Evolutionary conservation across 2,329 filamentous ascomycete species (phyloP).

Genomic region (Diaporthe citriasiana): DNA sequence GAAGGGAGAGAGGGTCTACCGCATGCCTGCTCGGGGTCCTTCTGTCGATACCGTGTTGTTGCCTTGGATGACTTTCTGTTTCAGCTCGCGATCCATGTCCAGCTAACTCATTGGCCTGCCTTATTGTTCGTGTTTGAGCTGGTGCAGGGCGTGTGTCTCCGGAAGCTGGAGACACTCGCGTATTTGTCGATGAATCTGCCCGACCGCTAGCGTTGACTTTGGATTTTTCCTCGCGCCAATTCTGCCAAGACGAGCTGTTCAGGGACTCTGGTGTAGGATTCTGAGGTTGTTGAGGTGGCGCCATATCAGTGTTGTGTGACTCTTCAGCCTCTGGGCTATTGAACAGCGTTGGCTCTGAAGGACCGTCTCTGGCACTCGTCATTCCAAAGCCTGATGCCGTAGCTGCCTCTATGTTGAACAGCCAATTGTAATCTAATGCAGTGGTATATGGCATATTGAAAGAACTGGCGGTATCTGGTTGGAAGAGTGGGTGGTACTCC

Average conservation of each 20-base stretch:
- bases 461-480: constrained; percentile 72
- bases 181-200: neutral
- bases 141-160: neutral
- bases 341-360: neutral
- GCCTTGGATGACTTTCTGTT: neutral
- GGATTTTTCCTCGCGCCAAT: neutral
- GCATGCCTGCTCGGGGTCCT: neutral
- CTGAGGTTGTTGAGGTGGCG: constrained; percentile 22
- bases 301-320: neutral
- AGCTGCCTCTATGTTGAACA: constrained; percentile 62
- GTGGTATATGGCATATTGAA: constrained; percentile 77
- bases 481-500: constrained; percentile 68
- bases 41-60: neutral
- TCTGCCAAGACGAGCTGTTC: neutral
- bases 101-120: neutral
- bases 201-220: neutral
- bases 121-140: neutral
- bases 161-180: neutral
- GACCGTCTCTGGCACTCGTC: neutral
- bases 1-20: constrained; percentile 6
- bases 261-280: constrained; percentile 33
- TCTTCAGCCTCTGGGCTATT: neutral
- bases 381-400: constrained; percentile 42
- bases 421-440: constrained; percentile 73
- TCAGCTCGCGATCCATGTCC: too few species aligned